These are phyloP conservation scores for Ogataea saltuana DNA, from an alignment of 805 yeast genomes.

Conservation along the genomic window DNA sequence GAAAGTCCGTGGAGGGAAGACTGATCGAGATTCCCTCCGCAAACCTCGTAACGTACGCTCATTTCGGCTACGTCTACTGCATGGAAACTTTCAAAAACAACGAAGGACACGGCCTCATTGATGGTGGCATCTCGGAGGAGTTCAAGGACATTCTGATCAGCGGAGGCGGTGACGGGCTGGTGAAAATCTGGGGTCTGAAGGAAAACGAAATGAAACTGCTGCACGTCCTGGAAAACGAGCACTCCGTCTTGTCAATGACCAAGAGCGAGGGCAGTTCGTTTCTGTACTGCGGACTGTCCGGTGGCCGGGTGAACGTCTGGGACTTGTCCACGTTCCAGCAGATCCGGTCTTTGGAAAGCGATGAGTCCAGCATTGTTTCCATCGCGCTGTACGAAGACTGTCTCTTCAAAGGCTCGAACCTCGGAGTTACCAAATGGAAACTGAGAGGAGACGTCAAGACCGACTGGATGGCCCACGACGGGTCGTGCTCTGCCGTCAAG, in stretches of 20 bases:
- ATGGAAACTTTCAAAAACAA: slow-evolving; percentile 42
- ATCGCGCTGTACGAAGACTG: slow-evolving; percentile 56
- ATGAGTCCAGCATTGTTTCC: slow-evolving; percentile 57
- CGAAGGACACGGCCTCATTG: slow-evolving; percentile 25
- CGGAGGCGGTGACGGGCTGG: slow-evolving; percentile 90
- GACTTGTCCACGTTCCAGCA: slow-evolving; percentile 81
- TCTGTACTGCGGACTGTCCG: slow-evolving; percentile 78
- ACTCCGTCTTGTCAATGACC: slow-evolving; percentile 70
- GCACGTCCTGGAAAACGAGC: slow-evolving; percentile 57
- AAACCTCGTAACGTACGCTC: slow-evolving; percentile 79
- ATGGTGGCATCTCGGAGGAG: slow-evolving; percentile 29
- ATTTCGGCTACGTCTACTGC: slow-evolving; percentile 84
- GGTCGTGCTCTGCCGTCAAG: slow-evolving; percentile 58
- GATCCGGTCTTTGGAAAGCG: slow-evolving; percentile 44
- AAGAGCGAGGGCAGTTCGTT: slow-evolving; percentile 61
- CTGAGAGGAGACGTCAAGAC: slow-evolving; percentile 45
- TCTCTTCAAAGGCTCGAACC: slow-evolving; percentile 61
- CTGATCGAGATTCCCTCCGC: slow-evolving; percentile 67
- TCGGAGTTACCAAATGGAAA: slow-evolving; percentile 53
- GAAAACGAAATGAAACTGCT: slow-evolving; percentile 28
- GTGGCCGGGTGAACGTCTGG: slow-evolving; percentile 79
- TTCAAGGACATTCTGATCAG: slow-evolving; percentile 48
- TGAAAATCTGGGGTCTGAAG: slow-evolving; percentile 72
- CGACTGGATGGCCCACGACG: slow-evolving; percentile 55
- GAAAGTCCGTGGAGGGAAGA: slow-evolving; percentile 27